phyloP scores from a whole-genome alignment of 805 yeast genomes.

The Zygoascus flipseniorum region DNA sequence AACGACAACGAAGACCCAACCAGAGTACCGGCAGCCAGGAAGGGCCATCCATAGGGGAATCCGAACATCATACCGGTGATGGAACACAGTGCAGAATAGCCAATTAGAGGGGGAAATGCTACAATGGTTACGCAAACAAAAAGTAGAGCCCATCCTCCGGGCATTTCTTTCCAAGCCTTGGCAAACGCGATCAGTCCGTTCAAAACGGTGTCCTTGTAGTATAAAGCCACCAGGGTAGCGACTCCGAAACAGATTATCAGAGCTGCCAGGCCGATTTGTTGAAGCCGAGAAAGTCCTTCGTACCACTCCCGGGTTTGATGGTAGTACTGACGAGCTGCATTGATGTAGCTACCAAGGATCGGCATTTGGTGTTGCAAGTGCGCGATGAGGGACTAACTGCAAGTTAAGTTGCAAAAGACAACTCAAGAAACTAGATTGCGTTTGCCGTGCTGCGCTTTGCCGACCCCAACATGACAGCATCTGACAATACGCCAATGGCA shows the following conservation, averaged over 20 bases:
- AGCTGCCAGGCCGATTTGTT: neutral
- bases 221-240: conserved; percentile 17
- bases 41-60: conserved; percentile 67
- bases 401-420: too few species aligned
- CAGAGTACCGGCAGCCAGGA: conserved; percentile 60
- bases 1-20: conserved; percentile 73
- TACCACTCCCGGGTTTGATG: neutral
- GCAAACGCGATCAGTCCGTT: conserved; percentile 25
- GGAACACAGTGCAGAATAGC: conserved; percentile 62
- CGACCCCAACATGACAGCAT: too few species aligned
- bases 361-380: neutral
- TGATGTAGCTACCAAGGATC: neutral
- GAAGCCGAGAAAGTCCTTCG: neutral
- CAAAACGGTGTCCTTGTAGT: conserved; percentile 29
- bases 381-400: too few species aligned
- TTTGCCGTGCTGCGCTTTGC: too few species aligned
- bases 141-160: conserved; percentile 33
- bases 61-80: conserved; percentile 80
- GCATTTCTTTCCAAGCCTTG: conserved; percentile 23
- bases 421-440: too few species aligned
- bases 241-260: conserved; percentile 9
- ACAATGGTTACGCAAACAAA: conserved; percentile 50
- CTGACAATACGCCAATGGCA: too few species aligned
- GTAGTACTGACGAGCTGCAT: neutral
- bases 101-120: conserved; percentile 86